Evolutionary conservation across 352 stramenopile genomes (phyloP).

Genomic region (Phytophthora colocasiae): DNA sequence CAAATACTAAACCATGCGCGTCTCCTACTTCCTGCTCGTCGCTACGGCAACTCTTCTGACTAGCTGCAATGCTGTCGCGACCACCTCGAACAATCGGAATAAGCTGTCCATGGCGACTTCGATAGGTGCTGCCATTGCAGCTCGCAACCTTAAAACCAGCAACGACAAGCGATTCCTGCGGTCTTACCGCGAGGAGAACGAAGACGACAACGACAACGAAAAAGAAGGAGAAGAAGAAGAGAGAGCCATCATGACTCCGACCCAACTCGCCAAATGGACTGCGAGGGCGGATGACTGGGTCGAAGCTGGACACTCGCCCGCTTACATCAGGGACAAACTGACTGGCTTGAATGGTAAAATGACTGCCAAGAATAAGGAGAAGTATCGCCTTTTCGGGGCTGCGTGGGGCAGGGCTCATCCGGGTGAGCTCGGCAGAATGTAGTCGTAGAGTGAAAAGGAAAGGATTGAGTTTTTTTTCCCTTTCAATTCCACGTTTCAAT

Average conservation of each 20-base stretch:
- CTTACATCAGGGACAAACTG: neutral
- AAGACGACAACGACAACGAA: neutral
- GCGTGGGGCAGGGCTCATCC: neutral
- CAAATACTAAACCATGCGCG: neutral
- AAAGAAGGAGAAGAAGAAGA: neutral
- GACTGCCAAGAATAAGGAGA: neutral
- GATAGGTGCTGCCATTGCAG: neutral
- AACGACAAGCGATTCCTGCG: neutral
- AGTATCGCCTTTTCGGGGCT: neutral
- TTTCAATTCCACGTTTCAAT: too few species aligned
- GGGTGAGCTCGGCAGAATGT: neutral
- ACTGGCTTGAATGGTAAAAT: neutral
- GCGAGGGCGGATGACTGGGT: neutral
- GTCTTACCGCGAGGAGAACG: neutral
- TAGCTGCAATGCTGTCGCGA: neutral
- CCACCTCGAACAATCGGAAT: neutral
- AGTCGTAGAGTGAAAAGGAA: neutral
- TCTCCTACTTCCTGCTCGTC: slow-evolving; percentile 6
- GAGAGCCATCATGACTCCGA: neutral
- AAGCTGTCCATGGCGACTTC: neutral
- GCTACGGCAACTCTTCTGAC: neutral
- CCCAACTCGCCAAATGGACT: neutral
- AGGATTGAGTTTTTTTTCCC: neutral
- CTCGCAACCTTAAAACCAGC: neutral
- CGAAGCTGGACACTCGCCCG: neutral